Conservation (phyloP, 2,329 filamentous ascomycete species). For the Epichloe elymi region DNA sequence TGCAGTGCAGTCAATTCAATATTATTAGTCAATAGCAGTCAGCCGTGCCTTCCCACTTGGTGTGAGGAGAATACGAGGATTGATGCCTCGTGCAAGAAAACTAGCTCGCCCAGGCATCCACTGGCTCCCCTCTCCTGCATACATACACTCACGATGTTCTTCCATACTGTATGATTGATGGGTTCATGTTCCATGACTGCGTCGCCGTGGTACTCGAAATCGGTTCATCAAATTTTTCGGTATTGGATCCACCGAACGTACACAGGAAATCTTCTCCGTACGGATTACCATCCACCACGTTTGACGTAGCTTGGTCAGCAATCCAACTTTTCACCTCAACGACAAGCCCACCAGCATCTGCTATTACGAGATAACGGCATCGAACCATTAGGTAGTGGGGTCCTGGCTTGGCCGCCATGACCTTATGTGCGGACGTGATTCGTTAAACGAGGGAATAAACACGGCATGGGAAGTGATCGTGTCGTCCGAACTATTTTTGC, state of each 20-base stretch:
- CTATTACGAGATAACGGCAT: no score
- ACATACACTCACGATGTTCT: not conserved
- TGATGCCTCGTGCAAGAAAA: not conserved
- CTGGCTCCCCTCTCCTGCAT: not conserved
- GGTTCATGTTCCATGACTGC: not conserved
- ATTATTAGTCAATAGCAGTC: not conserved
- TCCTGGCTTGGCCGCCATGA: no score
- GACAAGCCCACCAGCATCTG: no score
- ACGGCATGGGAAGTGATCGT: no score
- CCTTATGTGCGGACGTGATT: no score
- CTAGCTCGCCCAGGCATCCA: not conserved
- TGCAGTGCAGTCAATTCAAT: not conserved
- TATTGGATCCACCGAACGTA: not conserved
- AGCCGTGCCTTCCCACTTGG: constrained; percentile 2
- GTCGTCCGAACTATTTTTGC: no score
- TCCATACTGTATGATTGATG: not conserved
- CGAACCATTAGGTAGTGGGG: no score
- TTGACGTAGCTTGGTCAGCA: no score
- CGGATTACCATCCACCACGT: no score
- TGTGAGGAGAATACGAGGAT: constrained; percentile 4
- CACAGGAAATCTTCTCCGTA: no score
- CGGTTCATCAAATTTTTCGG: not conserved
- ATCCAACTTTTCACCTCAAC: no score
- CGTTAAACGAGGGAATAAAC: no score
- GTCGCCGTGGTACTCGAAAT: not conserved